phyloP scores from a whole-genome alignment of 352 stramenopile species.

The Phytopythium delawarense region DNA sequence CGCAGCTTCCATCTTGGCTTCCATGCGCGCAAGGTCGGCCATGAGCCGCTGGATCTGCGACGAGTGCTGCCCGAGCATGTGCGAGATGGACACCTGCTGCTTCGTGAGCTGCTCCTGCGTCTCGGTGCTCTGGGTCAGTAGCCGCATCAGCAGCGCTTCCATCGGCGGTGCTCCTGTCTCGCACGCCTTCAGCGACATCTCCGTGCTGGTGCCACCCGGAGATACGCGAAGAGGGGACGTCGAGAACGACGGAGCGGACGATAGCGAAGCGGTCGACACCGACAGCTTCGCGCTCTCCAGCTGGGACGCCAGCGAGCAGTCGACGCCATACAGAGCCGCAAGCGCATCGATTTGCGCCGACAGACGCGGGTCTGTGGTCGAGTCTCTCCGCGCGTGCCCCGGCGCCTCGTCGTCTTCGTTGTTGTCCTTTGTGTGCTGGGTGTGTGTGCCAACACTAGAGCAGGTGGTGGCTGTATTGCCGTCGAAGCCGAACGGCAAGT shows the following conservation, averaged over 20 bases:
- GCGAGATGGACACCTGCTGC: conserved; percentile 69
- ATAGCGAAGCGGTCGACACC: conserved; percentile 33
- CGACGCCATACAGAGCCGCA: conserved; percentile 1
- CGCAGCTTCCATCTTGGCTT: conserved; percentile 59
- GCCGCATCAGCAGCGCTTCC: conserved; percentile 71
- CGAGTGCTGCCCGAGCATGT: conserved; percentile 60
- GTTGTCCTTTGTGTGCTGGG: not conserved
- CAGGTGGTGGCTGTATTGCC: not conserved
- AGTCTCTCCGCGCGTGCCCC: not conserved
- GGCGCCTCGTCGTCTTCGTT: not conserved
- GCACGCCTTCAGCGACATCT: not conserved
- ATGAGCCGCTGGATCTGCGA: conserved; percentile 76
- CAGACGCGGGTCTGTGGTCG: not conserved
- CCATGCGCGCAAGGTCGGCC: conserved; percentile 67
- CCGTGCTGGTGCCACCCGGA: not conserved
- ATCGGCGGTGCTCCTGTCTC: conserved; percentile 22
- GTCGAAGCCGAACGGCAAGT: conserved; percentile 23
- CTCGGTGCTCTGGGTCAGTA: conserved; percentile 81
- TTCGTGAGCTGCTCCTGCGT: conserved; percentile 77
- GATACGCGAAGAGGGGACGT: not conserved
- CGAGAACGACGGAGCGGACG: conserved; percentile 5
- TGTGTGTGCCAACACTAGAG: not conserved
- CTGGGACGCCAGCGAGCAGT: not conserved
- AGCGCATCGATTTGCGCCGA: conserved; percentile 4
- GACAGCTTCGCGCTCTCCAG: not conserved